Percentiles rank a stretch among this genome's conserved stretches.
phyloP scores from a whole-genome alignment of 2,329 filamentous ascomycete species.

The Aureobasidium lini region DNA sequence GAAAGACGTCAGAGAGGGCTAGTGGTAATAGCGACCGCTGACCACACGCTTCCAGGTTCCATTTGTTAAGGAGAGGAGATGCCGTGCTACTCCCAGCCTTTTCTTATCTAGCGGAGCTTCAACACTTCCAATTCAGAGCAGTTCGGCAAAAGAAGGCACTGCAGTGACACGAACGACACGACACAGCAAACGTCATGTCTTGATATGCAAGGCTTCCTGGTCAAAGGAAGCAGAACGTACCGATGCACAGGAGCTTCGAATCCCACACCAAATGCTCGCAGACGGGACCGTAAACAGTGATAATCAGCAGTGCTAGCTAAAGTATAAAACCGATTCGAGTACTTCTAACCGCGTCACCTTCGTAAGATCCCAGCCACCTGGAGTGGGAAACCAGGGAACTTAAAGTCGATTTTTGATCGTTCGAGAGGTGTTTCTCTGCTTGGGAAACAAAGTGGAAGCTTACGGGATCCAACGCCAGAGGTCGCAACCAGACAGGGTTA shows the following conservation, averaged over 20 bases:
- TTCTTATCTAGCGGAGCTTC: background rate
- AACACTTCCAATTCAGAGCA: background rate
- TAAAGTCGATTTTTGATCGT: background rate
- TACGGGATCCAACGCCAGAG: too few relatives aligned
- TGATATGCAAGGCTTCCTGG: background rate
- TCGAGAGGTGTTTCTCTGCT: background rate
- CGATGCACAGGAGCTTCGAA: background rate
- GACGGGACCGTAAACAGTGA: background rate
- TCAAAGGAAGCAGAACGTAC: background rate
- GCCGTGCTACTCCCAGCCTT: background rate
- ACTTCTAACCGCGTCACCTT: background rate
- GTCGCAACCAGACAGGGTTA: too few relatives aligned
- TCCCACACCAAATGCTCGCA: background rate
- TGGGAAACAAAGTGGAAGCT: background rate
- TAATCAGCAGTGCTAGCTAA: slow-evolving; percentile 3
- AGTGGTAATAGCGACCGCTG: background rate
- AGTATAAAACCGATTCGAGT: background rate
- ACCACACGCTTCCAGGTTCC: background rate
- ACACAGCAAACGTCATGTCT: background rate
- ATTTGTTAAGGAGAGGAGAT: background rate
- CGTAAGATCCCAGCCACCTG: background rate
- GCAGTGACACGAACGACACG: background rate
- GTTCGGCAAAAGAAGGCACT: background rate
- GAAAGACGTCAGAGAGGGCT: background rate
- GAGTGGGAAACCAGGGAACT: too few relatives aligned